Percentiles rank a stretch among this genome's conserved stretches.
phyloP scores from a whole-genome alignment of 2,329 filamentous ascomycete species.

The Claviceps sp. region DNA sequence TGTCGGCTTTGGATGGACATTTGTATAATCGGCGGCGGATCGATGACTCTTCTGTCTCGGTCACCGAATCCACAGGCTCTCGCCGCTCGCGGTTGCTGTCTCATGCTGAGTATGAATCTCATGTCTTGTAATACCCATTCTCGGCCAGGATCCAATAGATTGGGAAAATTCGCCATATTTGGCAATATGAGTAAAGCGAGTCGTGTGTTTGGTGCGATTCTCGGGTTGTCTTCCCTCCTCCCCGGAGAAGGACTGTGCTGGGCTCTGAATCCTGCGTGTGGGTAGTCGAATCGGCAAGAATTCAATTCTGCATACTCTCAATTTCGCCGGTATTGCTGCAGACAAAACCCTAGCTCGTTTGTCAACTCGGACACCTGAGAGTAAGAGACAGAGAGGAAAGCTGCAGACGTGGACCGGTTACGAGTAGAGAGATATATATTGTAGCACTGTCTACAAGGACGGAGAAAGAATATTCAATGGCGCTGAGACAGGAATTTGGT shows the following conservation, averaged over 20 bases:
- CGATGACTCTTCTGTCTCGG: conserved; percentile 67
- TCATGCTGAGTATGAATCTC: conserved; percentile 32
- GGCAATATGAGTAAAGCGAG: not conserved
- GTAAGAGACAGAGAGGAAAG: no score
- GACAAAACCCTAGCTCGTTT: not conserved
- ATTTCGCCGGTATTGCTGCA: not conserved
- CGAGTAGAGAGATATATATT: not conserved
- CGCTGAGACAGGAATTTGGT: not conserved
- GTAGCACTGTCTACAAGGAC: not conserved
- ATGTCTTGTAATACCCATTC: conserved; percentile 11
- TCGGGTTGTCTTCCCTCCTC: not conserved
- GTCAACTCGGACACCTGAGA: not conserved
- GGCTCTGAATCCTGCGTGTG: not conserved
- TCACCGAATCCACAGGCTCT: conserved; percentile 75
- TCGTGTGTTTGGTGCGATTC: not conserved
- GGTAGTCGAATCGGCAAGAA: not conserved
- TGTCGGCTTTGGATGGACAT: conserved; percentile 49
- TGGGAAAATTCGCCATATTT: conserved; percentile 10
- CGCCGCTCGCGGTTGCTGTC: conserved; percentile 67
- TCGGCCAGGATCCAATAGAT: conserved; percentile 13
- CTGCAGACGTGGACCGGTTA: not conserved
- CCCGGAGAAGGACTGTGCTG: not conserved
- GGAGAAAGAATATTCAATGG: not conserved
- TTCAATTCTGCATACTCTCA: not conserved
- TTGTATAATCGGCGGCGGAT: conserved; percentile 72